Base-by-base conservation (phyloP, 352 stramenopile genomes). In the Phytophthora tentaculata region DNA sequence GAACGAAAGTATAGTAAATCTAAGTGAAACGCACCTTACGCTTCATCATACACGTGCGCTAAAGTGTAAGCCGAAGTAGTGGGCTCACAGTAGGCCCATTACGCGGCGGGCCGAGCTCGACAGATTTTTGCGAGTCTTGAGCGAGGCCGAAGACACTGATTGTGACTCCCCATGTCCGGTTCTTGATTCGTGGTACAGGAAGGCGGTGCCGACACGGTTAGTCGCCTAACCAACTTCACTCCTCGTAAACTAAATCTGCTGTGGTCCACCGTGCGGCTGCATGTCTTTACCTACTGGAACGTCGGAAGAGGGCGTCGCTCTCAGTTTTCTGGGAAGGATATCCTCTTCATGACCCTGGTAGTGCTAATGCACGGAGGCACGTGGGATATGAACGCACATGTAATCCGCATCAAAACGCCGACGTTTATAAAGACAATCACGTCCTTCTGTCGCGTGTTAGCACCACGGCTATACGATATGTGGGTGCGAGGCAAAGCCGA, bases 371-470 rank as follows among this genome's bases (percentile, higher is more conserved):
- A 47, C 39, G 37, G 58, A 16, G 49, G 37, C 3, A 49, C 23
- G 10, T 66, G 58, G 39, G 57, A 58, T 52, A 59, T 59, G 37
- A 29, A 52, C 22, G 45, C 45, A 14, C n/a, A n/a, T n/a, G n/a
- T n/a, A n/a, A n/a, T n/a, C n/a, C n/a, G n/a, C n/a, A n/a, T n/a
- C n/a, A n/a, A n/a, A n/a, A n/a, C n/a, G n/a, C n/a, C n/a, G n/a
- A n/a, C n/a, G n/a, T n/a, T n/a, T n/a, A n/a, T n/a, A n/a, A n/a
- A n/a, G n/a, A n/a, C n/a, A n/a, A n/a, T n/a, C n/a, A n/a, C n/a
- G n/a, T n/a, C n/a, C n/a, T n/a, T n/a, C n/a, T n/a, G n/a, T n/a
- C n/a, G n/a, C n/a, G n/a, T n/a, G n/a, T n/a, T n/a, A n/a, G n/a
- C n/a, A n/a, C n/a, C n/a, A n/a, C n/a, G n/a, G n/a, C n/a, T n/a